Conservation (phyloP, 257 asterid species). For the Cynanchum wilfordii region DNA sequence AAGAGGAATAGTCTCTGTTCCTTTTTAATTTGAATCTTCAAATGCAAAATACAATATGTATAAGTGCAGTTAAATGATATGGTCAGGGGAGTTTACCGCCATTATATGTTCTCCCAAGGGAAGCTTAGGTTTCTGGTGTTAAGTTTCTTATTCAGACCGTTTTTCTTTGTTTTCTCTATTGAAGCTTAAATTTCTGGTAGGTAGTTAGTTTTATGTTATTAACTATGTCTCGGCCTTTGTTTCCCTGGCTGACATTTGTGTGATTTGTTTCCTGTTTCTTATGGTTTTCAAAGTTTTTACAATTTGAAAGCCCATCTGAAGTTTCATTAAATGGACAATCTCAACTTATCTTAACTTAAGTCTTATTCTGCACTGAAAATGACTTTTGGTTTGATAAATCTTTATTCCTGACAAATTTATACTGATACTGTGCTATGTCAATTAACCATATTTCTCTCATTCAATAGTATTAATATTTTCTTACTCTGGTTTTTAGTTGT, state of each 20-base stretch:
- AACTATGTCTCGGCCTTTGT: neutral
- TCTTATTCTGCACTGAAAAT: neutral
- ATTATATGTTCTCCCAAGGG: neutral
- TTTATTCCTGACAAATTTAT: neutral
- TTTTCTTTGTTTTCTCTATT: neutral
- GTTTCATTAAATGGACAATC: neutral
- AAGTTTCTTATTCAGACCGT: neutral
- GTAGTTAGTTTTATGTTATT: too few species aligned
- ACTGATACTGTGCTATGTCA: neutral
- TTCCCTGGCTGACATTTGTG: neutral
- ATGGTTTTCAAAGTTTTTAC: constrained; percentile 2
- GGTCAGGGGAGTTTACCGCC: neutral
- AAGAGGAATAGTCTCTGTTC: neutral
- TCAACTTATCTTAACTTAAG: neutral
- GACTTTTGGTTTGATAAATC: neutral
- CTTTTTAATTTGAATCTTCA: neutral
- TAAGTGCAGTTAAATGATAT: neutral
- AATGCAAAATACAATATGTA: neutral
- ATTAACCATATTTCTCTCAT: too few species aligned
- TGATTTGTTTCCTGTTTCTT: neutral
- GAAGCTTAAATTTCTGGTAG: neutral
- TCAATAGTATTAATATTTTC: neutral
- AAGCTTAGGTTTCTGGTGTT: neutral
- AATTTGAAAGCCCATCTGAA: neutral
- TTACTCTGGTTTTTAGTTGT: neutral